phyloP scores from a whole-genome alignment of 768 basidiomycete species.

The Clitopilus hobsonii region DNA sequence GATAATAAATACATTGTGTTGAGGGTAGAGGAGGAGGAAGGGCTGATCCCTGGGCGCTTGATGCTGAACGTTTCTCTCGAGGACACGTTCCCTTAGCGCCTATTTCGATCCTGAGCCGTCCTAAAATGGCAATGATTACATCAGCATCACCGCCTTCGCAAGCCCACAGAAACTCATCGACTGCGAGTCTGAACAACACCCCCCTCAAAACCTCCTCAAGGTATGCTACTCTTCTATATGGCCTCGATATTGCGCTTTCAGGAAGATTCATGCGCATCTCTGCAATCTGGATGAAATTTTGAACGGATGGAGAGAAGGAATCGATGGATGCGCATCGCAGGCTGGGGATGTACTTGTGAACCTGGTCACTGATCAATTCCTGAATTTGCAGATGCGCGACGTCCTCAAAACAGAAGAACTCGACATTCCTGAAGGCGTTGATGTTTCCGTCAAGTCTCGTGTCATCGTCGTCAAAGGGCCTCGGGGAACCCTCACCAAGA shows the following conservation, averaged over 20 bases:
- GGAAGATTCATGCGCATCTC: neutral
- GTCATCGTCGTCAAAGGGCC: constrained; percentile 90
- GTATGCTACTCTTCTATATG: neutral
- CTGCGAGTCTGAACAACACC: neutral
- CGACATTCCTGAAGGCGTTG: constrained; percentile 80
- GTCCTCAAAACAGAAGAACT: constrained; percentile 92
- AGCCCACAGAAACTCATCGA: neutral
- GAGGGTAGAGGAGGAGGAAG: no score
- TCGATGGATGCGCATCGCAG: neutral
- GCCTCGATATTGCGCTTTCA: neutral
- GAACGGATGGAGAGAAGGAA: neutral
- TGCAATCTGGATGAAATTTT: neutral
- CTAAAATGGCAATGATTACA: neutral
- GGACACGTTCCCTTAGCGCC: no score
- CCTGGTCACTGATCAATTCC: neutral
- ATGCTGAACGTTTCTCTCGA: no score
- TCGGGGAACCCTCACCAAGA: constrained; percentile 89
- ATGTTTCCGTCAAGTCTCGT: constrained; percentile 85
- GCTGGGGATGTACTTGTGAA: neutral
- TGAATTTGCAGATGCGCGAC: constrained; percentile 74
- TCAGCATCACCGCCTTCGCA: neutral
- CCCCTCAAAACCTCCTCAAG: constrained; percentile 1
- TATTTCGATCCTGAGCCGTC: no score
- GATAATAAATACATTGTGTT: neutral
- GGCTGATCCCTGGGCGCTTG: no score